Evolutionary conservation across 192 early-diverging fungal species (phyloP).

Genomic region (Podila verticillata): DNA sequence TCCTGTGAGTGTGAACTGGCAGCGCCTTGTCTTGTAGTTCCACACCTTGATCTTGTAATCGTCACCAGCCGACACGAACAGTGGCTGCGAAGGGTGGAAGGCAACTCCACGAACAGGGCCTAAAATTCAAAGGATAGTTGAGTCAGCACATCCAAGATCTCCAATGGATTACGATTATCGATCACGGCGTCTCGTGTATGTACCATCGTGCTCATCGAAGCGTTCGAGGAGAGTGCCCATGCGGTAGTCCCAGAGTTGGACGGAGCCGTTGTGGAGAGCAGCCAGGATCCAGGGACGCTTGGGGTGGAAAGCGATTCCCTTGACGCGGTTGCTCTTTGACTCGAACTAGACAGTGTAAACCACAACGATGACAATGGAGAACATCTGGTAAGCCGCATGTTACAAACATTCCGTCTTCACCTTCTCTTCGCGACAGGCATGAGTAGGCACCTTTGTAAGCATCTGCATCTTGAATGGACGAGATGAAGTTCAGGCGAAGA

Average conservation of each 20-base stretch:
- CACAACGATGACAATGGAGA: neutral
- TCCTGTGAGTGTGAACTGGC: conserved; percentile 95
- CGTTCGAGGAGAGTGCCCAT: conserved; percentile 96
- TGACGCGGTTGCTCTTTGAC: conserved; percentile 97
- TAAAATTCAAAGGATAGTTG: conserved; percentile 82
- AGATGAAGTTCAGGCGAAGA: neutral
- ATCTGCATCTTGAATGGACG: conserved; percentile 68
- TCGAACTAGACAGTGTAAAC: conserved; percentile 77
- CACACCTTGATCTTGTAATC: conserved; percentile 99
- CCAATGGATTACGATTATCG: conserved; percentile 13
- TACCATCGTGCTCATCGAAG: conserved; percentile 99
- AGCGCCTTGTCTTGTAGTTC: conserved; percentile 96
- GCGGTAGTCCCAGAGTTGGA: conserved; percentile 99
- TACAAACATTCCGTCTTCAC: neutral
- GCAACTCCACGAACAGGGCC: conserved; percentile 95
- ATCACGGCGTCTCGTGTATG: conserved; percentile 82
- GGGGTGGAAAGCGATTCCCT: conserved; percentile 93
- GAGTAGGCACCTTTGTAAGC: conserved; percentile 71
- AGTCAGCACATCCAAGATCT: conserved; percentile 75
- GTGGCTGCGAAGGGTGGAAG: conserved; percentile 93
- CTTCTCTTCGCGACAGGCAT: neutral
- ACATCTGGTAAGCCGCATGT: neutral
- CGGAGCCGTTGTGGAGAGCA: conserved; percentile 93
- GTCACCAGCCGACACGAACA: conserved; percentile 96
- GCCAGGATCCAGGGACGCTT: conserved; percentile 98